Base-by-base conservation (phyloP, 129 eudicot genomes). In the Escallonia rubra region DNA sequence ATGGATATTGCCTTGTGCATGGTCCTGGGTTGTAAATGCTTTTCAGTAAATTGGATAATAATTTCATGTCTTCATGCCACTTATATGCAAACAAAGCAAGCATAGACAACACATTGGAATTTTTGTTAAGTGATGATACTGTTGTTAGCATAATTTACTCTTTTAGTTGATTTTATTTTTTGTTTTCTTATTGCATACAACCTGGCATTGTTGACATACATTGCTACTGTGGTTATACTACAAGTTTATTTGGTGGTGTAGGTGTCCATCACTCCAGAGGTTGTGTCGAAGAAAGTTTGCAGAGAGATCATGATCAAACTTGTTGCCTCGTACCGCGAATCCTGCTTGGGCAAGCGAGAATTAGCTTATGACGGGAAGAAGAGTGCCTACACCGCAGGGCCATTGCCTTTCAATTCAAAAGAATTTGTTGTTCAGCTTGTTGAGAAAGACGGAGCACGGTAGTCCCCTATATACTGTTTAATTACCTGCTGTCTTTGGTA, bases 241-340 rank as follows among this genome's bases (percentile, higher is more conserved):
- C 4, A 54, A 11, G 23, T 3, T 54, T 6, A 34, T 12, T 4
- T n/a, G 14, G 4, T 54, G 59, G 45, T 65, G 38, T 60, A 93
- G 98, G 92, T 93, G n/a, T 14, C 92, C 0, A 89, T 93, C 10
- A n/a, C 59, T 6, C 98, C 98, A 0, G 95, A 93, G 66, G 95
- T 89, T 3, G 45, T 77, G 4, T 84, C 89, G 2, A 93, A 89
- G 71, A 63, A 59, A 2, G 83, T 82, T 1, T 78, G 90, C 41
- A 56, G 88, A 16, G 76, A 82, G 0, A 93, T 93, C 5, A 44
- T 93, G 76, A 64, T 41, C 3, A 41, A 71, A 10, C 88, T 93
- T 3, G 81, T 64, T 4, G 5, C 41, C 1, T 46, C 54, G 4
- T 84, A 64, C 53, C 43, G 62, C 13, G 72, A 71, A 1, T 76